A percentile compares a stretch with the other conserved stretches of the same genome.
phyloP scores from a whole-genome alignment of 768 basidiomycete species.

The Chalciporus chontae region DNA sequence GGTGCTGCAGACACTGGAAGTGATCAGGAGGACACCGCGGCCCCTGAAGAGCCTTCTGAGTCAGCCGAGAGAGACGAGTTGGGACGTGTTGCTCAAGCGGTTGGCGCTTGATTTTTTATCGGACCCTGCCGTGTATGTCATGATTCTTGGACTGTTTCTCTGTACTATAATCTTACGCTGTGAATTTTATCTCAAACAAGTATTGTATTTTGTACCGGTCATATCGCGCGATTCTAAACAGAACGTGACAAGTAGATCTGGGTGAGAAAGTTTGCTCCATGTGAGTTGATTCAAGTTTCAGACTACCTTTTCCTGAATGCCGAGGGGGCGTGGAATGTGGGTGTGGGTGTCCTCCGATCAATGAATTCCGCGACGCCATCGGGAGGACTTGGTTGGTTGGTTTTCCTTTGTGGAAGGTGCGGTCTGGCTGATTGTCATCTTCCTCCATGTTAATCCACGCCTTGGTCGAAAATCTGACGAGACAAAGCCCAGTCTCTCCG shows the following conservation, averaged over 20 bases:
- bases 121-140: no score
- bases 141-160: neutral
- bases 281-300: neutral
- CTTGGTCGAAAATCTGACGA: neutral
- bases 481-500: neutral
- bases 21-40: neutral
- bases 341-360: neutral
- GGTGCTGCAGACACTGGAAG: neutral
- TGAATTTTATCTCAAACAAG: neutral
- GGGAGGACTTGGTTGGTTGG: no score
- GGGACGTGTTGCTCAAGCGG: slow-evolving; percentile 19
- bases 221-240: neutral
- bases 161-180: neutral
- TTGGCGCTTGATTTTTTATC: slow-evolving; percentile 14
- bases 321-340: neutral
- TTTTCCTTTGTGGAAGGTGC: neutral
- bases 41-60: slow-evolving; percentile 6
- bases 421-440: neutral
- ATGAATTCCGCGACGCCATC: neutral
- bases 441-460: neutral
- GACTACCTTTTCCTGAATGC: neutral
- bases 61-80: slow-evolving; percentile 15
- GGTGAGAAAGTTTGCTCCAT: neutral
- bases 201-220: neutral
- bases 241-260: neutral